These are phyloP conservation scores for Physocladia obscura DNA, from an alignment of 192 early-diverging fungal species.

Conservation along the genomic window DNA sequence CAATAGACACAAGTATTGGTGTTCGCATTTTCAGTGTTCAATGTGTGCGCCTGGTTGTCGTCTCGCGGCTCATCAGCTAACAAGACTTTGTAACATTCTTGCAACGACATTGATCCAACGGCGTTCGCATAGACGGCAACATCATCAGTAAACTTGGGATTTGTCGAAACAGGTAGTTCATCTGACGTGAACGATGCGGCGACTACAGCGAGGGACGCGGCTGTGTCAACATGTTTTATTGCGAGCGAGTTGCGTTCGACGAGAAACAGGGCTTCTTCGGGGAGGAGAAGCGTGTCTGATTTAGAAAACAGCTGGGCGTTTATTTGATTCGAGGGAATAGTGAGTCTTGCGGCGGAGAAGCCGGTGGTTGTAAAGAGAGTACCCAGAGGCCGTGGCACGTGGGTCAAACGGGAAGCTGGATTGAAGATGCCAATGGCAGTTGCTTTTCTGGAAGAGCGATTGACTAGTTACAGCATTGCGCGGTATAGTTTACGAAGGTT, in stretches of 20 bases:
- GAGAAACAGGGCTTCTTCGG: slow-evolving; percentile 18
- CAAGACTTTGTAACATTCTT: slow-evolving; percentile 1
- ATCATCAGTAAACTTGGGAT: too few species aligned
- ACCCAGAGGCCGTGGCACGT: neutral
- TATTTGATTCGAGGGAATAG: neutral
- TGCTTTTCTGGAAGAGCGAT: neutral
- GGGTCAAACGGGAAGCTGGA: neutral
- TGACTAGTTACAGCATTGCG: too few species aligned
- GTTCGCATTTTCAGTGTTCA: too few species aligned
- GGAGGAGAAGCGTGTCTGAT: neutral
- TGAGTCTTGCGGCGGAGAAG: neutral
- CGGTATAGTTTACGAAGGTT: neutral
- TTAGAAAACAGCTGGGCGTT: neutral
- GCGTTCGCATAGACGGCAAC: neutral
- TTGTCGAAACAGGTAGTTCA: neutral
- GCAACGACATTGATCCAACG: slow-evolving; percentile 1
- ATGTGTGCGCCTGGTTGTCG: too few species aligned
- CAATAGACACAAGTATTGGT: neutral
- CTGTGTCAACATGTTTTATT: neutral
- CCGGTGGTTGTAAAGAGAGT: neutral
- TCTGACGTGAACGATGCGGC: too few species aligned
- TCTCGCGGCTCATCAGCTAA: too few species aligned
- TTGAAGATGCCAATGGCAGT: neutral
- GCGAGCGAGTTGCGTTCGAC: slow-evolving; percentile 4
- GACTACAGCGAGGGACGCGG: neutral